Conservation (phyloP, 2,329 filamentous ascomycete genomes). For the Monilinia fructicola region DNA sequence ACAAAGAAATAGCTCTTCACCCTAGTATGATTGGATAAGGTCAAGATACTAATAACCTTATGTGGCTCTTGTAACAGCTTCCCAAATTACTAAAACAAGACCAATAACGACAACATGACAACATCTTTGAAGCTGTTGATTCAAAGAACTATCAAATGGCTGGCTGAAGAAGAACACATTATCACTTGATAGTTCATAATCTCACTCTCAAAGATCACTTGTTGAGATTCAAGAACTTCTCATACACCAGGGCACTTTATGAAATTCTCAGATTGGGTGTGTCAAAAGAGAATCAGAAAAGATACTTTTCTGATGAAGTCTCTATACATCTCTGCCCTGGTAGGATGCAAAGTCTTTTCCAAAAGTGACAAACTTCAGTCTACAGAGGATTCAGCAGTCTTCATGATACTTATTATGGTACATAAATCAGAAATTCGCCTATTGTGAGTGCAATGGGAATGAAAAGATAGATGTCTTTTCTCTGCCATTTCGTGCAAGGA, state of each 20-base stretch:
- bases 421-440: neutral
- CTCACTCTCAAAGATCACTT: neutral
- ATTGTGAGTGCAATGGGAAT: neutral
- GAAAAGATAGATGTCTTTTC: neutral
- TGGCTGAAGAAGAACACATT: neutral
- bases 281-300: neutral
- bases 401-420: conserved; percentile 2
- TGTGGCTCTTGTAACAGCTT: neutral
- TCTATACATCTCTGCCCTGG: neutral
- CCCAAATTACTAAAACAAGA: neutral
- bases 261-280: neutral
- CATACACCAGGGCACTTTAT: neutral
- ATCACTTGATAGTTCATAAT: neutral
- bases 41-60: neutral
- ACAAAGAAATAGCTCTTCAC: neutral
- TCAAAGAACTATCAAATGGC: neutral
- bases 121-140: neutral
- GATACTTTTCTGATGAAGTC: neutral
- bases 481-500: neutral
- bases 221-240: neutral
- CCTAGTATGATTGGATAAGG: neutral
- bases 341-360: neutral
- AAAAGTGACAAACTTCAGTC: neutral
- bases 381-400: neutral
- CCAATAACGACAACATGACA: neutral